Evolutionary conservation across 176 grass and related monocot species (phyloP).

Genomic region (Carex parvula): DNA sequence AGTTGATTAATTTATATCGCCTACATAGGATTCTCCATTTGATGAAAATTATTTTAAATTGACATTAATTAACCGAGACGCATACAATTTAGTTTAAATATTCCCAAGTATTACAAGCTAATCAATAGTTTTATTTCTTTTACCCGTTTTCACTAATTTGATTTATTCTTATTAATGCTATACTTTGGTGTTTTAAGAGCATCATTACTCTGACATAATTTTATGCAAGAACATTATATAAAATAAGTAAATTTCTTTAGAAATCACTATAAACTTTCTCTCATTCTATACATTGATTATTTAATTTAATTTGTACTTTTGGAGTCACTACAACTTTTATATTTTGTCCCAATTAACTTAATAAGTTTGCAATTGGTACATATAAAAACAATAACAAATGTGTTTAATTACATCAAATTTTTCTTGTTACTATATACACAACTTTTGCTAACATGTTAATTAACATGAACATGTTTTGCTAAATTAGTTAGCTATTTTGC

Average conservation of each 20-base stretch:
- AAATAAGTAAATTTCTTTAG: background rate
- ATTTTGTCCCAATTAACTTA: background rate
- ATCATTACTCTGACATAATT: too few relatives aligned
- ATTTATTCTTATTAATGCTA: background rate
- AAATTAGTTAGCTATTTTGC: background rate
- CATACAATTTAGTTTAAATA: too few relatives aligned
- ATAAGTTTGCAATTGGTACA: background rate
- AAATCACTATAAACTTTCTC: background rate
- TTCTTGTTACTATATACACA: too few relatives aligned
- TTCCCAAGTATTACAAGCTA: too few relatives aligned
- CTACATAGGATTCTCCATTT: too few relatives aligned
- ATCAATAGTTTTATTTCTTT: too few relatives aligned
- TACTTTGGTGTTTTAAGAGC: background rate
- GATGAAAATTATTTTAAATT: background rate
- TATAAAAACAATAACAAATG: too few relatives aligned
- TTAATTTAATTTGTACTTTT: background rate
- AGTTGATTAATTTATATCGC: too few relatives aligned
- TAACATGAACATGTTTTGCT: background rate
- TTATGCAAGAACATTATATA: background rate
- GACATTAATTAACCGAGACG: too few relatives aligned
- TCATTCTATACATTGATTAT: background rate
- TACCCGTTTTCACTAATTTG: too few relatives aligned
- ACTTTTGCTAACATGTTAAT: too few relatives aligned
- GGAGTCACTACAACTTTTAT: background rate
- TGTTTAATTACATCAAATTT: too few relatives aligned